phyloP scores from a whole-genome alignment of 805 yeast species.

The Zygoascus bituminiphila region DNA sequence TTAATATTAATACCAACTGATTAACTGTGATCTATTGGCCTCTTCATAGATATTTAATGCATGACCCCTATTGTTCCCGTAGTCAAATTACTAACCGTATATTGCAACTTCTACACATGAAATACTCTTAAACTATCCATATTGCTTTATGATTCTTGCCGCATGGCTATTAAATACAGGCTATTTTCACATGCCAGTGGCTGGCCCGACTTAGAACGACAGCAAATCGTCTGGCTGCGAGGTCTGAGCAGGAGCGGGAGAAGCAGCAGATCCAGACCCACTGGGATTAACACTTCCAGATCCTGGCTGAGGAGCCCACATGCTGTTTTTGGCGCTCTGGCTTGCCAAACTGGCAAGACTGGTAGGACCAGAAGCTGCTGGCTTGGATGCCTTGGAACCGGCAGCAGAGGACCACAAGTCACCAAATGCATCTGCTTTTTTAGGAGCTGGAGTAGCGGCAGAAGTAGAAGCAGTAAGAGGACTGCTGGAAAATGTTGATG shows the following conservation, averaged over 20 bases:
- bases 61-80: too few species aligned
- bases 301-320: constrained; percentile 18
- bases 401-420: constrained; percentile 32
- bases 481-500: constrained; percentile 13
- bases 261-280: background rate
- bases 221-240: constrained; percentile 8
- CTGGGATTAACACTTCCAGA: background rate
- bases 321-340: constrained; percentile 23
- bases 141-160: too few species aligned
- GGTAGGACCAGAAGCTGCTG: constrained; percentile 7
- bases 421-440: constrained; percentile 32
- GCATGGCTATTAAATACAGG: too few species aligned
- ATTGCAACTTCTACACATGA: too few species aligned
- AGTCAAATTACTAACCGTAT: too few species aligned
- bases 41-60: background rate
- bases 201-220: too few species aligned
- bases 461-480: constrained; percentile 12
- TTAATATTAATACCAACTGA: background rate
- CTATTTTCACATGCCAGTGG: too few species aligned
- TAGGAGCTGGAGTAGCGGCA: constrained; percentile 9
- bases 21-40: background rate
- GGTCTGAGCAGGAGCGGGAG: constrained; percentile 1
- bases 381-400: constrained; percentile 9
- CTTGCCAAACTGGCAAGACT: constrained; percentile 23
- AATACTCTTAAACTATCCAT: too few species aligned